Base-by-base conservation (phyloP, 306 rosid genomes). In the Fragaria nilgerrensis region DNA sequence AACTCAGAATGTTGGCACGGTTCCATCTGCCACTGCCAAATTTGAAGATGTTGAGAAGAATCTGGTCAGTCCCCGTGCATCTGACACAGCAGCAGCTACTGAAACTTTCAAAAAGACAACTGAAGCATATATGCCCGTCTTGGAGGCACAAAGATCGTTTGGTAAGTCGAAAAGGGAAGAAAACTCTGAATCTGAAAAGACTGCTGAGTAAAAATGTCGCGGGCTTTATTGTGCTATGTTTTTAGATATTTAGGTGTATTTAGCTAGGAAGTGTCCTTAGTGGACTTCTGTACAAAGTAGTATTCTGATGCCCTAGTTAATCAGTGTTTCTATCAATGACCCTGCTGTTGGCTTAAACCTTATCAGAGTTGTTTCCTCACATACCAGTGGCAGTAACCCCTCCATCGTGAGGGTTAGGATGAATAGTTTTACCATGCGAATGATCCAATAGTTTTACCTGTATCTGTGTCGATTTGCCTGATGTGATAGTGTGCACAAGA, bases 1-100 rank as follows among this genome's bases (percentile, higher is more conserved):
- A 11, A 55, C 85, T 75, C 78, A 72, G 80, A 82, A 70, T 20
- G 89, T 82, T 9, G 91, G 89, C 36, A 85, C 89, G 0, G 87
- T 87, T 17, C 97, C 96, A 15, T 87, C 32, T 84, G 87, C 91
- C 77, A 85, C 91, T 14, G 89, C 97, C 62, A 88, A 92, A 83
- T 85, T 87, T 78, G 96, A 88, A 83, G 86, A 82, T 61, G 86
- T 85, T 37, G 93, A 92, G 87, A 91, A 90, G 92, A 85, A 82
- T 85, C 78, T 88, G 80, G 89, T 61, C 68, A 88, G 87, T 75
- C 94, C 97, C 65, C 84, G 81, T 25, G 96, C 86, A 71, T 25
- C 97, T n/a, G 87, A 88, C 73, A 85, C 78, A 82, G 45, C 87
- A 13, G 50, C 87, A 13, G 79, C 82, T 25, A 68, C 67, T 55